These are phyloP conservation scores for Boehmeria nivea DNA, from an alignment of 306 rosid species.

Conservation along the genomic window DNA sequence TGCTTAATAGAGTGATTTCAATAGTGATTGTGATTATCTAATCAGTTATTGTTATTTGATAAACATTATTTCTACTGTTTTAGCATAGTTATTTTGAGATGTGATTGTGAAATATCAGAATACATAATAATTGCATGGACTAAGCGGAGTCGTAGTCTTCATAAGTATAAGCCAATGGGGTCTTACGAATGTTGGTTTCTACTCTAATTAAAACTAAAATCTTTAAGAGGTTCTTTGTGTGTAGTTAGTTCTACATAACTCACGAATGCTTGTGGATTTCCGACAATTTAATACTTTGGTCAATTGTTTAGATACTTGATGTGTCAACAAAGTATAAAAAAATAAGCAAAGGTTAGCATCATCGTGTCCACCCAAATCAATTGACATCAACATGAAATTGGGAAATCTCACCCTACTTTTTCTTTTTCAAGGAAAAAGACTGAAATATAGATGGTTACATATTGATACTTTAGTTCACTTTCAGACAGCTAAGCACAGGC, in stretches of 20 bases:
- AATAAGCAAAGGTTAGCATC: slow-evolving; percentile 1
- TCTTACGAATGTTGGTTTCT: not conserved
- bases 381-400: slow-evolving; percentile 4
- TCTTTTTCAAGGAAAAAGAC: slow-evolving; percentile 18
- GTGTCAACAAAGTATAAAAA: slow-evolving; percentile 4
- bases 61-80: too few species aligned
- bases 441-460: slow-evolving; percentile 7
- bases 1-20: too few species aligned
- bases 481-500: slow-evolving; percentile 28
- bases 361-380: slow-evolving; percentile 10
- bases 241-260: not conserved
- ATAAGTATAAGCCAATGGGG: not conserved
- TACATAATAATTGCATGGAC: not conserved
- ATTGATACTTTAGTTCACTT: slow-evolving; percentile 10
- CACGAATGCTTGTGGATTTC: slow-evolving; percentile 13
- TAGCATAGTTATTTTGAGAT: not conserved
- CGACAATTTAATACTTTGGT: slow-evolving; percentile 12
- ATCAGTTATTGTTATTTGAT: too few species aligned
- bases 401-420: not conserved
- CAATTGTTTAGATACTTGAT: slow-evolving; percentile 5
- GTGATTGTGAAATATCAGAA: too few species aligned
- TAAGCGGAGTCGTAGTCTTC: not conserved
- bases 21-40: too few species aligned
- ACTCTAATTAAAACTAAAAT: not conserved
- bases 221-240: not conserved